phyloP scores from a whole-genome alignment of 1,284 basidiomycete genomes.

The Malassezia nana region DNA sequence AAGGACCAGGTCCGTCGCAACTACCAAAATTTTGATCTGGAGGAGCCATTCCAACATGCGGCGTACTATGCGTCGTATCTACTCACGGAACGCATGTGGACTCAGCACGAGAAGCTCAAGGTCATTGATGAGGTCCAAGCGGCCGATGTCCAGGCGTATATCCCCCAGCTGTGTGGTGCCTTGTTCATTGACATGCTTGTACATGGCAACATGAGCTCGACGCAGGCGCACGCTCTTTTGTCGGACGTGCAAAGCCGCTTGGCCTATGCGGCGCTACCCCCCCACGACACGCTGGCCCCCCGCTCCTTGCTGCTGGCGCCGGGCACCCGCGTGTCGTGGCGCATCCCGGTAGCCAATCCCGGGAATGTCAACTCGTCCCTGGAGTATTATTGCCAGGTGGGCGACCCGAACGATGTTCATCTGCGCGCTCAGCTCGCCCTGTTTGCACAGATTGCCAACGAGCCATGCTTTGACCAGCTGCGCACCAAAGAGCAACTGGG shows the following conservation, averaged over 20 bases:
- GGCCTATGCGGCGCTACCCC: constrained; percentile 51
- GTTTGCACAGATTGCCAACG: constrained; percentile 50
- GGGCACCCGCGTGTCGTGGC: constrained; percentile 63
- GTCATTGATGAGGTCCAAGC: constrained; percentile 66
- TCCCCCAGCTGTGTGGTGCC: constrained; percentile 56
- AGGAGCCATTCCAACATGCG: constrained; percentile 71
- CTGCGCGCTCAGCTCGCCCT: constrained; percentile 35
- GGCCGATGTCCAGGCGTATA: constrained; percentile 64
- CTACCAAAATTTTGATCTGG: constrained; percentile 66
- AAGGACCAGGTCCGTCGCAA: constrained; percentile 61
- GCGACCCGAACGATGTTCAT: constrained; percentile 31
- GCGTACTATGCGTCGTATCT: constrained; percentile 68
- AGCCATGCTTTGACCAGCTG: constrained; percentile 85
- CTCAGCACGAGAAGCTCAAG: constrained; percentile 65
- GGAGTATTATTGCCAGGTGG: constrained; percentile 47
- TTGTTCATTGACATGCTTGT: constrained; percentile 68
- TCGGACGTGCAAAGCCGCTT: constrained; percentile 65
- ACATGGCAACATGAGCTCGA: constrained; percentile 72
- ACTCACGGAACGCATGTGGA: constrained; percentile 65
- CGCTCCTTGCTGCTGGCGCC: constrained; percentile 49
- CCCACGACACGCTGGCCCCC: constrained; percentile 22
- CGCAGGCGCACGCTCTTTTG: constrained; percentile 68
- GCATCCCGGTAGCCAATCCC: constrained; percentile 65
- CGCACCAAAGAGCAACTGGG: constrained; percentile 96
- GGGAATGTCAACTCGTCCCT: constrained; percentile 71